A percentile compares a stretch with the other conserved stretches of the same genome.
phyloP scores from a whole-genome alignment of 257 asterid genomes.

The Solanum lignicaule region DNA sequence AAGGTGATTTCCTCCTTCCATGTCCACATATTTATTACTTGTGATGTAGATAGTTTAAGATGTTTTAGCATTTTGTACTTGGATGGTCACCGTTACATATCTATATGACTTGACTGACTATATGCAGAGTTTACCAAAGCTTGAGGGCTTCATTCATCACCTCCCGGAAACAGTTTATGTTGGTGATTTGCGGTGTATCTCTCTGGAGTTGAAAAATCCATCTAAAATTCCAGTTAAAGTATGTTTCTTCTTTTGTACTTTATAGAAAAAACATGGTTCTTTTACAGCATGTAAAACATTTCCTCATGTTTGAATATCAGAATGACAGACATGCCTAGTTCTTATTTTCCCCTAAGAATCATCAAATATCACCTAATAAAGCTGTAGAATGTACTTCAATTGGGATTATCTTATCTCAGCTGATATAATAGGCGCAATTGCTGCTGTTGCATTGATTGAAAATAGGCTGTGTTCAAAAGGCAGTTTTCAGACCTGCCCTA shows the following conservation, averaged over 20 bases:
- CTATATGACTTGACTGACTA: conserved; percentile 21
- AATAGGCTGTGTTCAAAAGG: background rate
- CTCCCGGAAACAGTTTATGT: conserved; percentile 59
- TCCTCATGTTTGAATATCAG: background rate
- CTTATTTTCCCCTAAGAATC: background rate
- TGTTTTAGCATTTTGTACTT: background rate
- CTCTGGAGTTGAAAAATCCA: conserved; percentile 80
- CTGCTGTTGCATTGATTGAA: background rate
- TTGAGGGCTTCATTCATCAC: conserved; percentile 60
- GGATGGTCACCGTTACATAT: background rate
- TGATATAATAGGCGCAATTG: background rate
- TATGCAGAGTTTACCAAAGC: conserved; percentile 80
- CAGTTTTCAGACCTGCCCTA: background rate
- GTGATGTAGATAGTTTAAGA: background rate
- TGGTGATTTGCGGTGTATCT: conserved; percentile 72
- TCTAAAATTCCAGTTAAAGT: conserved; percentile 77
- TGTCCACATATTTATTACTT: background rate
- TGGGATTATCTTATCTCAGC: background rate
- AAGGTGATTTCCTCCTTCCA: conserved; percentile 35
- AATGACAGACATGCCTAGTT: background rate
- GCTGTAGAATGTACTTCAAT: background rate
- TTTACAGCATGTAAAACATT: background rate
- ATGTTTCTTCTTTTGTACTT: conserved; percentile 1
- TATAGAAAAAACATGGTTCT: background rate
- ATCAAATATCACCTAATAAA: background rate